A percentile compares a stretch with the other conserved stretches of the same genome.
These are phyloP conservation scores for Plantago ovata DNA, from an alignment of 257 asterid species.

Conservation along the genomic window DNA sequence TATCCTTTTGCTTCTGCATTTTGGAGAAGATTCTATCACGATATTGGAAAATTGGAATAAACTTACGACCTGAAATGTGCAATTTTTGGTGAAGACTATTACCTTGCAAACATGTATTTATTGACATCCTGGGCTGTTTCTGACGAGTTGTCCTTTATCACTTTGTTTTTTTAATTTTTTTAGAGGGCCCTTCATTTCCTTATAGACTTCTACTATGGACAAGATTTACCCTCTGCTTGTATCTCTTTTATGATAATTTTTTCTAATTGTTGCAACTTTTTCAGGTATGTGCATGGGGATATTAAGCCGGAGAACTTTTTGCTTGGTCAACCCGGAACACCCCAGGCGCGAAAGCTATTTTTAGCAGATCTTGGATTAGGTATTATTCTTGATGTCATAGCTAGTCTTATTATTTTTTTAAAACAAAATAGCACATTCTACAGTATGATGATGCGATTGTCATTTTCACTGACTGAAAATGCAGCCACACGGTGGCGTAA, in stretches of 20 bases:
- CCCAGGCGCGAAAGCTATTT: constrained; percentile 74
- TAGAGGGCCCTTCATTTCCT: too few species aligned
- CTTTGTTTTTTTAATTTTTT: too few species aligned
- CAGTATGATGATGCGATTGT: neutral
- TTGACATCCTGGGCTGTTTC: too few species aligned
- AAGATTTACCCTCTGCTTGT: constrained; percentile 1
- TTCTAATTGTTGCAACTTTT: constrained; percentile 15
- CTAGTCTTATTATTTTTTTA: neutral
- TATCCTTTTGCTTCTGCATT: too few species aligned
- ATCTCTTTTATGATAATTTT: constrained; percentile 1
- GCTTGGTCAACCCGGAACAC: constrained; percentile 78
- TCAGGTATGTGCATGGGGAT: constrained; percentile 91
- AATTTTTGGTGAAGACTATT: too few species aligned
- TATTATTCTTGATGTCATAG: constrained; percentile 19
- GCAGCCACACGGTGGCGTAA: constrained; percentile 65
- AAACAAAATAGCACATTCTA: neutral
- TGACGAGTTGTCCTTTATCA: too few species aligned
- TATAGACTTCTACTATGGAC: too few species aligned
- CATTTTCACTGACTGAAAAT: constrained; percentile 16
- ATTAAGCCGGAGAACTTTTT: constrained; percentile 93
- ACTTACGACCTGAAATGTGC: too few species aligned
- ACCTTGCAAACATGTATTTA: too few species aligned
- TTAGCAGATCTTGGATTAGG: constrained; percentile 94
- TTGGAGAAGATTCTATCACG: too few species aligned
- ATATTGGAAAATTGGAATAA: too few species aligned